Evolutionary conservation across 306 rosid species (phyloP).

Genomic region (Quercus gilva): DNA sequence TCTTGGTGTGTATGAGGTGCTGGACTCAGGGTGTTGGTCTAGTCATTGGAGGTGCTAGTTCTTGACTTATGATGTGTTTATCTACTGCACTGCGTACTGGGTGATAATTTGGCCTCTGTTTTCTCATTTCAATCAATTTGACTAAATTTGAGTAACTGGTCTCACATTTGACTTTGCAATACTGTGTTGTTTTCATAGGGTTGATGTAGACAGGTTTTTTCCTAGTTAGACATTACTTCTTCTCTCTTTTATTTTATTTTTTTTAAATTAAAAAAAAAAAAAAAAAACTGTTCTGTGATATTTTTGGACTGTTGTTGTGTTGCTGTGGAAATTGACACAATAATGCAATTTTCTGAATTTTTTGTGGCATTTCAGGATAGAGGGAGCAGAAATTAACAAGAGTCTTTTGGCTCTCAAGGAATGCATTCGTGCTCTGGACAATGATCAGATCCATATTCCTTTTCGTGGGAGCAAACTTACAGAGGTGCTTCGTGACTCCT

Average conservation of each 20-base stretch:
- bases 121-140: too few species aligned
- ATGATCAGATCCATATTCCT: conserved; percentile 95
- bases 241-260: not conserved
- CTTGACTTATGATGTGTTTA: not conserved
- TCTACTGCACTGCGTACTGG: not conserved
- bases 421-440: conserved; percentile 98
- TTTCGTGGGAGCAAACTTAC: conserved; percentile 99
- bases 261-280: too few species aligned
- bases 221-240: not conserved
- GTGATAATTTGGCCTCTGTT: not conserved
- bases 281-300: too few species aligned
- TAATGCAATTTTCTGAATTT: not conserved
- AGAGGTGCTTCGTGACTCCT: conserved; percentile 98
- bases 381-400: conserved; percentile 97
- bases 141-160: too few species aligned
- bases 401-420: conserved; percentile 98
- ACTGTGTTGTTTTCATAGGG: not conserved
- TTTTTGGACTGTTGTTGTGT: too few species aligned
- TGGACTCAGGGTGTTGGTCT: not conserved
- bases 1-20: not conserved
- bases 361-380: conserved; percentile 61
- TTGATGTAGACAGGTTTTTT: not conserved
- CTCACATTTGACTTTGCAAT: too few species aligned
- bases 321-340: too few species aligned
- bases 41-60: not conserved